Percentiles rank a stretch among this genome's conserved stretches.
phyloP scores from a whole-genome alignment of 2,329 filamentous ascomycete species.

The Capronia epimyces region DNA sequence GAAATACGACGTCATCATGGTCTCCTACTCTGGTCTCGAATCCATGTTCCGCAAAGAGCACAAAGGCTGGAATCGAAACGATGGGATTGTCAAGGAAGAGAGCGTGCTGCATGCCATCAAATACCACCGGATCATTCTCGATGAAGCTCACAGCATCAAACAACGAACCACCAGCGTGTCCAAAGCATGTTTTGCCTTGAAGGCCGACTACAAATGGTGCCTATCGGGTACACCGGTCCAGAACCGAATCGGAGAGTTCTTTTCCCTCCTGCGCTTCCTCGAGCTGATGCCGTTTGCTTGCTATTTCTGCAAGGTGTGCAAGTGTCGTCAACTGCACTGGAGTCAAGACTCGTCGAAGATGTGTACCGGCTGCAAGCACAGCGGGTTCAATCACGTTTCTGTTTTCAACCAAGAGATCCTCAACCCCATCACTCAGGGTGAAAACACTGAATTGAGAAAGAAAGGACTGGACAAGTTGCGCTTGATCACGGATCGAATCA shows the following conservation, averaged over 20 bases:
- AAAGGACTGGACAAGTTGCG: constrained; percentile 76
- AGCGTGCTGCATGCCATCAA: constrained; percentile 74
- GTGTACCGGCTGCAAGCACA: constrained; percentile 65
- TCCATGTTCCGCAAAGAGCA: constrained; percentile 88
- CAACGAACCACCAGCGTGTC: constrained; percentile 79
- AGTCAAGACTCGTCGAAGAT: constrained; percentile 63
- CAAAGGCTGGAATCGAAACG: constrained; percentile 78
- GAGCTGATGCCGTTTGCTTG: constrained; percentile 83
- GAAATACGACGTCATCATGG: constrained; percentile 88
- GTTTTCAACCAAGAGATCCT: constrained; percentile 93
- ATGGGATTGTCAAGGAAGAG: constrained; percentile 72
- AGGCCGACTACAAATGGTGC: constrained; percentile 89
- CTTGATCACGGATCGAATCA: constrained; percentile 84
- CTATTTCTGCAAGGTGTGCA: constrained; percentile 86
- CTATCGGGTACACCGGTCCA: constrained; percentile 91
- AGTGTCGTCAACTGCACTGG: constrained; percentile 81
- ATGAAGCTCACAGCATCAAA: constrained; percentile 92
- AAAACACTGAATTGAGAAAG: constrained; percentile 52
- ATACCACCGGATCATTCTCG: constrained; percentile 87
- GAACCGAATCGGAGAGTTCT: constrained; percentile 95
- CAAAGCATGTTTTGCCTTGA: constrained; percentile 87
- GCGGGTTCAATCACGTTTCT: constrained; percentile 63
- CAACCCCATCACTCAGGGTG: constrained; percentile 65
- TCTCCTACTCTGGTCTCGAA: constrained; percentile 78
- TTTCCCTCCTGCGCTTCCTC: constrained; percentile 87